These are phyloP conservation scores for Puccinia brachypodii DNA, from an alignment of 1,284 basidiomycete genomes.

Conservation along the genomic window DNA sequence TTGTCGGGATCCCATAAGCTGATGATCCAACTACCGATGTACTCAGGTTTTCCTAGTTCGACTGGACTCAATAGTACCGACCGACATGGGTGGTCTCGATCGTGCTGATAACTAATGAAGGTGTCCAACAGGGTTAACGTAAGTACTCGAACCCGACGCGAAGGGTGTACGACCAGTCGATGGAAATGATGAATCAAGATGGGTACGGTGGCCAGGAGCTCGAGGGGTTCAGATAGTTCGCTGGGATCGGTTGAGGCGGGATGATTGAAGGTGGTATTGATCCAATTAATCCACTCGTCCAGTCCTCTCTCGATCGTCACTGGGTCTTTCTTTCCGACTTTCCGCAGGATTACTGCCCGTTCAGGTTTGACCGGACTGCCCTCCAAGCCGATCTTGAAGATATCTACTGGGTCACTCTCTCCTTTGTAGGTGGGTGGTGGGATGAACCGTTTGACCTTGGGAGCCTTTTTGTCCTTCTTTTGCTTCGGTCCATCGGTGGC, in stretches of 20 bases:
- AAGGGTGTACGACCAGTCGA: constrained; percentile 35
- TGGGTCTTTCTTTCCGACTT: constrained; percentile 47
- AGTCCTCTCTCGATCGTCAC: constrained; percentile 46
- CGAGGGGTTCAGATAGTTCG: background rate
- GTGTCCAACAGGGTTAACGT: constrained; percentile 13
- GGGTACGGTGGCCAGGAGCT: constrained; percentile 35
- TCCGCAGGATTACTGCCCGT: constrained; percentile 27
- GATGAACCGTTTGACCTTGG: constrained; percentile 44
- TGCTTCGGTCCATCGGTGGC: background rate
- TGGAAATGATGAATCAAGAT: constrained; percentile 42
- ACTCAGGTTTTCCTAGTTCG: constrained; percentile 37
- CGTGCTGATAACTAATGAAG: constrained; percentile 8
- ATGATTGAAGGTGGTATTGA: constrained; percentile 9
- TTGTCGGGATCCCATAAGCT: constrained; percentile 37
- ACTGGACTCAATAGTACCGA: constrained; percentile 25
- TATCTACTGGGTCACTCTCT: constrained; percentile 46
- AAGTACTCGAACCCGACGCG: constrained; percentile 31
- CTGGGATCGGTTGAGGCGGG: constrained; percentile 1
- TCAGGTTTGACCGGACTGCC: constrained; percentile 39
- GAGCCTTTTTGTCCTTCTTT: constrained; percentile 39
- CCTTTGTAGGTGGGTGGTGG: constrained; percentile 44
- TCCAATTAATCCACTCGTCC: constrained; percentile 44
- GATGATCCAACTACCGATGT: constrained; percentile 43
- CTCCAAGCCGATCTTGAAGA: constrained; percentile 36
- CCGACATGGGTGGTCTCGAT: constrained; percentile 15